Conservation (phyloP, 2,329 filamentous ascomycete genomes). For the Fusarium compactum region DNA sequence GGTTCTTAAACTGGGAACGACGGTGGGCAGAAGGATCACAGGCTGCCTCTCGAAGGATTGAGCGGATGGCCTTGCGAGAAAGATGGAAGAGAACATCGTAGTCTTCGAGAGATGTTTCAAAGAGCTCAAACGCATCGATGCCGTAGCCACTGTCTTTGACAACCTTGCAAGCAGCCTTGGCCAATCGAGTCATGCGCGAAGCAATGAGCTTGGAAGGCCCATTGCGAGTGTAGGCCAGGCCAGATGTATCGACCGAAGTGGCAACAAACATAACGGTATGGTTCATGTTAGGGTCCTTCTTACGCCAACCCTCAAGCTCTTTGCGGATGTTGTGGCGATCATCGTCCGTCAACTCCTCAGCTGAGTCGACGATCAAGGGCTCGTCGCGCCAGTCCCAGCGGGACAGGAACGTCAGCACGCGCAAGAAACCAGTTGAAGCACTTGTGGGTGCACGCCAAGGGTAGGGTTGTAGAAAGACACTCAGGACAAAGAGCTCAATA, state of each 20-base stretch:
- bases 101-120: slow-evolving; percentile 77
- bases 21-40: slow-evolving; percentile 53
- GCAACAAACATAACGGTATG: slow-evolving; percentile 83
- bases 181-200: slow-evolving; percentile 83
- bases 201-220: slow-evolving; percentile 85
- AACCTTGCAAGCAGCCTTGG: slow-evolving; percentile 77
- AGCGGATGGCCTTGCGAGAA: slow-evolving; percentile 64
- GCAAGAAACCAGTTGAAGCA: slow-evolving; percentile 81
- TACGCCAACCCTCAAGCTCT: slow-evolving; percentile 85
- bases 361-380: slow-evolving; percentile 80
- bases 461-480: slow-evolving; percentile 82
- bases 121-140: slow-evolving; percentile 69
- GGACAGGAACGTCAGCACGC: slow-evolving; percentile 82
- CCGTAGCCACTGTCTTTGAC: slow-evolving; percentile 65
- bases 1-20: slow-evolving; percentile 81
- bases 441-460: slow-evolving; percentile 85
- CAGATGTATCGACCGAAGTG: slow-evolving; percentile 80
- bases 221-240: slow-evolving; percentile 81
- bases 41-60: slow-evolving; percentile 55
- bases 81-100: slow-evolving; percentile 90
- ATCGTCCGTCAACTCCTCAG: slow-evolving; percentile 70
- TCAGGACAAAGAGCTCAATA: slow-evolving; percentile 84
- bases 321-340: slow-evolving; percentile 74
- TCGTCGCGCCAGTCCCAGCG: slow-evolving; percentile 93
- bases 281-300: slow-evolving; percentile 90